Conservation (phyloP, 73 alveolate genomes). For the Breviolum minutum region DNA sequence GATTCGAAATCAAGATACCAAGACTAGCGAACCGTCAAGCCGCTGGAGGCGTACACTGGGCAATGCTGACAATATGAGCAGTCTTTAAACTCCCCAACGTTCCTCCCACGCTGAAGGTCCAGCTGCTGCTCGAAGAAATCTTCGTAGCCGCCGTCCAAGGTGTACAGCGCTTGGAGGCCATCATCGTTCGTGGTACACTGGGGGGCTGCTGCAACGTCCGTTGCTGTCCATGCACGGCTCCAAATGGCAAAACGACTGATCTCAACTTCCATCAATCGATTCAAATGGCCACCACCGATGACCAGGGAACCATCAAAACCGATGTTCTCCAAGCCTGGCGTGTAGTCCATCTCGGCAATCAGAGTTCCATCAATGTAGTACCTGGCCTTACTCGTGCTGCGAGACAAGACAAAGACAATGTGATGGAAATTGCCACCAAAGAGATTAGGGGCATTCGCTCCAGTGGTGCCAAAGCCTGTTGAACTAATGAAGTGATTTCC, state of each 20-base stretch:
- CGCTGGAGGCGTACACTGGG: not conserved
- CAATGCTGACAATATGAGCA: slow-evolving; percentile 7
- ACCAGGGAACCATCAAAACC: not conserved
- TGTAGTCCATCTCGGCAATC: not conserved
- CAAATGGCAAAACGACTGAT: slow-evolving; percentile 25
- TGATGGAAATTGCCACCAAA: slow-evolving; percentile 1
- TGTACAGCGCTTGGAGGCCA: not conserved
- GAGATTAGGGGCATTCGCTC: not conserved
- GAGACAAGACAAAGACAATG: not conserved
- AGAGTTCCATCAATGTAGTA: slow-evolving; percentile 4
- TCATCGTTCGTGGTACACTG: not conserved
- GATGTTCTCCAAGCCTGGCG: not conserved
- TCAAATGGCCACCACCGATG: slow-evolving; percentile 7
- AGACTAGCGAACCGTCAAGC: not conserved
- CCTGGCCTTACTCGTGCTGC: slow-evolving; percentile 18
- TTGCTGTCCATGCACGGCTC: slow-evolving; percentile 15
- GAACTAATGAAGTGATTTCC: not conserved
- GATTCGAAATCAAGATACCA: no score
- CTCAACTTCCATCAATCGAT: not conserved
- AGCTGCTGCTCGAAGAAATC: not conserved
- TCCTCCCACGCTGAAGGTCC: not conserved
- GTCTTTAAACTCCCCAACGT: not conserved
- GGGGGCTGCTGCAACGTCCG: not conserved
- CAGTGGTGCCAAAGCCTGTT: not conserved
- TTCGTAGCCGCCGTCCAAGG: slow-evolving; percentile 36